Evolutionary conservation across 2,329 filamentous ascomycete species (phyloP), one percentile per base, ranked within the genome.

Genomic region (Trichoderma atrobrunneum): DNA sequence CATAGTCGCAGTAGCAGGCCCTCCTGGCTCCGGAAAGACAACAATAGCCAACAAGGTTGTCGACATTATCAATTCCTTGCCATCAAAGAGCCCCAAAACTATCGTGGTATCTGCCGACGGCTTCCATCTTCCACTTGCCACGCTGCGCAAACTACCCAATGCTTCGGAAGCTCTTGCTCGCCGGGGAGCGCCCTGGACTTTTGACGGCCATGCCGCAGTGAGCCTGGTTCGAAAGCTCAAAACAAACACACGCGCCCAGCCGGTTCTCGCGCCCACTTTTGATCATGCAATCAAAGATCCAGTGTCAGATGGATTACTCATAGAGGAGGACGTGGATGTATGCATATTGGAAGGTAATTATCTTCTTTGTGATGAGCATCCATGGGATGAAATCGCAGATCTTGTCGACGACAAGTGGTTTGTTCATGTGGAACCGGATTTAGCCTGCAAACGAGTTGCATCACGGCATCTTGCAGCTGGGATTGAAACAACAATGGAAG

Each of bases 201-300:
- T 80, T 72, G 78, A 81, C 70, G 77, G 74, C 7, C 73, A 69
- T 12, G 76, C 70, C 1, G 75, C 75, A 26, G 76, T 76, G 24
- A 69, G 43, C 5, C 71, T 80, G 12, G 74, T 77, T 2, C 71
- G 68, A 16, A 62, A 61, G 11, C 74, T 80, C 14, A 75, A 70
- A 4, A 51, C 59, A 48, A 51, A n/a, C 10, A 43, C 64, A 10
- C 72, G 70, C 21, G 48, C 30, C 30, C 78, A 14, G 74, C 77
- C 71, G 75, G 76, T 71, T 75, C 76, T 72, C 78, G 94, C 93
- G 2, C 92, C 92, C 0, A 89, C 87, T 43, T 95, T 95, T 80
- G 90, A 93, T 79, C 92, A 94, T 79, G 88, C 91, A 0, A 80
- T 90, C 75, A 94, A 94, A 79, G 92, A 95, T 75, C 92, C 92